Evolutionary conservation across 2,329 filamentous ascomycete genomes (phyloP), one percentile per base, ranked within the genome.

Genomic region (Fusarium mundagurra): DNA sequence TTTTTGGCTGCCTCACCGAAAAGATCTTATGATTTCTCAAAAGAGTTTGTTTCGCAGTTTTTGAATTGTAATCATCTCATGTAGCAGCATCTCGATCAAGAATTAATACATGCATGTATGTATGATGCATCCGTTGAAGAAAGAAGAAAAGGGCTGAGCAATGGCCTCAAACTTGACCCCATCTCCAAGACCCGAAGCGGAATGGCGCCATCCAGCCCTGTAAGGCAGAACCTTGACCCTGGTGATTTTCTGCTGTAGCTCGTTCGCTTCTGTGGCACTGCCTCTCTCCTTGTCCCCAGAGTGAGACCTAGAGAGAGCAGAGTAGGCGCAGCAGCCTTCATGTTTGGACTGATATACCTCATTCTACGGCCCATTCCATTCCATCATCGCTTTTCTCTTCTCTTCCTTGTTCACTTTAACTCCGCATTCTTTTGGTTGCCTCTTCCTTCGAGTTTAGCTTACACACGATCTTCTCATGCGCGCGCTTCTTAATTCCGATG

Each of bases 131-230:
- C 51, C 58, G 64, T 72, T 66, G 71, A 65, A 61, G 36, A 45
- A 33, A 62, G 63, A 59, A 61, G 29, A 45, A n/a, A 65, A 63
- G 5, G 48, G 50, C 60, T 57, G 63, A 62, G 63, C 45, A 63
- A 39, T 29, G 43, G 33, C 47, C 22, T 39, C 29, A n/a, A 17
- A 24, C 43, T 22, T 16, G 47, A 27, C 64, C 24, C n/a, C 27
- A 24, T 34, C 8, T 14, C 13, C 16, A 13, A 13, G 16, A 36
- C 43, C 2, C 8, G 74, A 74, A 59, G 31, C 59, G 71, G 31
- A 74, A 65, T 38, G 53, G 27, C 47, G 31, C 47, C 20, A 16
- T 38, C 61, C 70, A 75, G 73, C 73, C 73, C 73, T 76, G 73
- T 69, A 60, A 75, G 73, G 73, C 70, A 76, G 55, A 59, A 24